Percentiles rank a stretch among this genome's conserved stretches.
Conservation (phyloP, 2,329 filamentous ascomycete species). For the Venturia pyrina region DNA sequence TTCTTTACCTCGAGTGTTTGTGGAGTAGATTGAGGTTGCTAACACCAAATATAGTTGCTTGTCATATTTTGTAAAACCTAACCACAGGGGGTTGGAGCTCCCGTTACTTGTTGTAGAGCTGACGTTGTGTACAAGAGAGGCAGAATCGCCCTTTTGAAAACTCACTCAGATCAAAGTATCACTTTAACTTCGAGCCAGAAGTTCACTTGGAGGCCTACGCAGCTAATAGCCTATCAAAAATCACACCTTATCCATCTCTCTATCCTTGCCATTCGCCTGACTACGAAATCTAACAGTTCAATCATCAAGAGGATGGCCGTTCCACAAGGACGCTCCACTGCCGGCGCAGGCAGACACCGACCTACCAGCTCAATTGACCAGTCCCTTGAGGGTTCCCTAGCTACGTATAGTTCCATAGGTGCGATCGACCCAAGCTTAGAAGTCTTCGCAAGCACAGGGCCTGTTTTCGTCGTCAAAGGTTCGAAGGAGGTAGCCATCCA, state of each 20-base stretch:
- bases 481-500: not conserved
- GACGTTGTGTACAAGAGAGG: not conserved
- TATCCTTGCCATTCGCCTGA: not conserved
- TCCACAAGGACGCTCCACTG: too few relatives aligned
- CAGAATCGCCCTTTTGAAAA: not conserved
- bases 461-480: not conserved
- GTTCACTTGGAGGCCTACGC: not conserved
- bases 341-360: too few relatives aligned
- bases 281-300: not conserved
- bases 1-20: not conserved
- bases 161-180: not conserved
- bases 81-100: not conserved
- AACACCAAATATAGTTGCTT: not conserved
- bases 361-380: too few relatives aligned
- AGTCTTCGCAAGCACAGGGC: not conserved
- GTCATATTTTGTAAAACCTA: not conserved
- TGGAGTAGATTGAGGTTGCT: not conserved
- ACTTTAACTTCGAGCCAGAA: not conserved
- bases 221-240: not conserved
- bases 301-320: too few relatives aligned
- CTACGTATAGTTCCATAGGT: too few relatives aligned
- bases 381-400: too few relatives aligned
- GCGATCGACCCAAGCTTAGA: too few relatives aligned
- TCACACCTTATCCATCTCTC: not conserved
- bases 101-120: not conserved